Percentiles rank a stretch among this genome's conserved stretches.
These are phyloP conservation scores for Parasitella parasitica DNA, from an alignment of 371 early-diverging fungal species.

Conservation along the genomic window DNA sequence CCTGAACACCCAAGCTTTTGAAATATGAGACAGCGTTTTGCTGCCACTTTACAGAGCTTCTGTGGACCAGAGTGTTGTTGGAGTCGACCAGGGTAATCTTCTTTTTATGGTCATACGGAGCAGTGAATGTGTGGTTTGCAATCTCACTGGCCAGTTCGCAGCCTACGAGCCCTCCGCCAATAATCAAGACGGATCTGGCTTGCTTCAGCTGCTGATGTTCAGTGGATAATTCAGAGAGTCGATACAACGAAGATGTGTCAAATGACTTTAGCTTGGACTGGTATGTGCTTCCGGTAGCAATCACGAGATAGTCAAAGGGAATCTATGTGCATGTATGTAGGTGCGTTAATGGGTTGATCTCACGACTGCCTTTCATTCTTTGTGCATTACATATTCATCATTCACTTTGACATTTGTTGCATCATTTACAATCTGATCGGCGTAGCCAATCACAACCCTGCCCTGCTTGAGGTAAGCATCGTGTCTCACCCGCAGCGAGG, in stretches of 20 bases:
- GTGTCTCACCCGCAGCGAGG: constrained; percentile 39
- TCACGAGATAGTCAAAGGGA: constrained; percentile 64
- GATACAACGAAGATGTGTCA: constrained; percentile 37
- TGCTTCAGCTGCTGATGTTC: constrained; percentile 57
- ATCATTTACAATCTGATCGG: constrained; percentile 23
- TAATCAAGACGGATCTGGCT: constrained; percentile 52
- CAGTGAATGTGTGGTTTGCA: constrained; percentile 36
- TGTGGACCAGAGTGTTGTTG: constrained; percentile 29
- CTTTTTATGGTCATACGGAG: constrained; percentile 33
- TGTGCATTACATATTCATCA: constrained; percentile 26
- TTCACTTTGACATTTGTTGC: constrained; percentile 28
- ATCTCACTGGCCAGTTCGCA: constrained; percentile 66
- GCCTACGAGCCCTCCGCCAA: constrained; percentile 67
- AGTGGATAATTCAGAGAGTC: constrained; percentile 20
- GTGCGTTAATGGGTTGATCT: neutral
- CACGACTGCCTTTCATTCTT: neutral
- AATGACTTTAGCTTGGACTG: constrained; percentile 45
- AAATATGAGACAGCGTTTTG: constrained; percentile 49
- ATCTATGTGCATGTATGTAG: neutral
- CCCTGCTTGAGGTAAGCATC: constrained; percentile 39
- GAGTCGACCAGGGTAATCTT: constrained; percentile 55
- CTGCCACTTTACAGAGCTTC: constrained; percentile 40
- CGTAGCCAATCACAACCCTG: constrained; percentile 37
- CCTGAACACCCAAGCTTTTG: constrained; percentile 51
- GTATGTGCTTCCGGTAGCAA: constrained; percentile 68